Evolutionary conservation across 192 early-diverging fungal genomes (phyloP), one percentile per base, ranked within the genome.

Genomic region (Gryganskiella cystojenkinii): DNA sequence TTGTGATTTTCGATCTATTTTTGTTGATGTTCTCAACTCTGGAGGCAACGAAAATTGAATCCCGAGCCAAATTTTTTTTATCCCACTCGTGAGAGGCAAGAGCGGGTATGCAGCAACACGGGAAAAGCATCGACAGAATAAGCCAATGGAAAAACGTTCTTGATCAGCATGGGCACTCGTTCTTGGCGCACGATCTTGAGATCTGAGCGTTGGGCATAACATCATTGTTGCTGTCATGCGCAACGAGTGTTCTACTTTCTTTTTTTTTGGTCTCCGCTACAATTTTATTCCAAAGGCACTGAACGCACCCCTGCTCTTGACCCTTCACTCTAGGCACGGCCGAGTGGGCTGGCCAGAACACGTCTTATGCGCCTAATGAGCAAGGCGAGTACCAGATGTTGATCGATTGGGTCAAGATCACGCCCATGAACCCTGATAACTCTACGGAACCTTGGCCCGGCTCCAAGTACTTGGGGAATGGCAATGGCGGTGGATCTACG

Each of bases 401-500:
- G 15, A 28, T 72, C 30, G 70, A 72, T 55, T 72, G 70, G 70
- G 70, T 72, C 70, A 72, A 58, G 55, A 64, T 72, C 49, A 59
- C 56, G 4, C 70, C 70, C 17, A 46, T 55, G 53, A 50, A 31
- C 20, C 70, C 70, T 45, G 70, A 72, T n/a, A 72, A 64, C 40
- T 58, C 70, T 0, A 59, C 61, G 7, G 70, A 72, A 7, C 70
- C 70, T 10, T 72, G 70, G 70, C 70, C 70, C 13, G 70, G 70
- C 30, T 24, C 61, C 13, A 72, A 72, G 49, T 72, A 72, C 56
- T 10, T 64, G 44, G 43, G 64, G 28, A 55, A 55, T 33, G 55
- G 40, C 34, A 28, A 69, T 24, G 47, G 28, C 46, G 20, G 11
- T 28, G 46, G 30, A 27, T 22, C 24, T 24, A 45, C 8, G 10